phyloP scores from a whole-genome alignment of 1,139 yeast species.

The Scheffersomyces stambukii region DNA sequence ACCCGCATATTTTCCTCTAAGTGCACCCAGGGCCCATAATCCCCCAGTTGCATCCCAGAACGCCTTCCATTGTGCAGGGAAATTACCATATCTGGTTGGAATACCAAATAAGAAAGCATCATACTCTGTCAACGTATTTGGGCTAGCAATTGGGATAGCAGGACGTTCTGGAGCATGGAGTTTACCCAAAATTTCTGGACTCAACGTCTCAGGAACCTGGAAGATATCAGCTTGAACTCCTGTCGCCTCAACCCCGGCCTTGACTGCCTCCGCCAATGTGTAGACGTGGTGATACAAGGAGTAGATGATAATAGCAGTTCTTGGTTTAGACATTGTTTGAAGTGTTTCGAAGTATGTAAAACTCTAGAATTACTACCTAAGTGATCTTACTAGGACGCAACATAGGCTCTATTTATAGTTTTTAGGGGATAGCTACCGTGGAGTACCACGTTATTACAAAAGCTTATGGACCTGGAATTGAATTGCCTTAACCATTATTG shows the following conservation, averaged over 20 bases:
- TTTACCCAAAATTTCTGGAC: slow-evolving; percentile 22
- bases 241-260: slow-evolving; percentile 34
- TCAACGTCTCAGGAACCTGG: slow-evolving; percentile 36
- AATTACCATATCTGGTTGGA: slow-evolving; percentile 37
- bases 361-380: neutral
- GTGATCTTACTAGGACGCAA: too few relatives aligned
- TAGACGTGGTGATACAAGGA: slow-evolving; percentile 35
- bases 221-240: slow-evolving; percentile 36
- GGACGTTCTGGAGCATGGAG: slow-evolving; percentile 33
- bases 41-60: slow-evolving; percentile 39
- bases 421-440: too few relatives aligned
- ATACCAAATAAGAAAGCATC: slow-evolving; percentile 38
- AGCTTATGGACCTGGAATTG: too few relatives aligned
- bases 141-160: slow-evolving; percentile 28
- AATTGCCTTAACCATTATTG: too few relatives aligned
- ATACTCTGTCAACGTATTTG: slow-evolving; percentile 27
- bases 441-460: too few relatives aligned
- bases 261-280: slow-evolving; percentile 30
- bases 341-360: too few relatives aligned
- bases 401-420: too few relatives aligned
- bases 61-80: slow-evolving; percentile 36
- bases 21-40: slow-evolving; percentile 34
- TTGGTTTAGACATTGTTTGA: slow-evolving; percentile 7
- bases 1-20: slow-evolving; percentile 36
- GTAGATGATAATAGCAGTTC: slow-evolving; percentile 32